Percentiles rank a stretch among this genome's conserved stretches.
phyloP scores from a whole-genome alignment of 2,329 filamentous ascomycete genomes.

The Cercospora zeae-maydis region DNA sequence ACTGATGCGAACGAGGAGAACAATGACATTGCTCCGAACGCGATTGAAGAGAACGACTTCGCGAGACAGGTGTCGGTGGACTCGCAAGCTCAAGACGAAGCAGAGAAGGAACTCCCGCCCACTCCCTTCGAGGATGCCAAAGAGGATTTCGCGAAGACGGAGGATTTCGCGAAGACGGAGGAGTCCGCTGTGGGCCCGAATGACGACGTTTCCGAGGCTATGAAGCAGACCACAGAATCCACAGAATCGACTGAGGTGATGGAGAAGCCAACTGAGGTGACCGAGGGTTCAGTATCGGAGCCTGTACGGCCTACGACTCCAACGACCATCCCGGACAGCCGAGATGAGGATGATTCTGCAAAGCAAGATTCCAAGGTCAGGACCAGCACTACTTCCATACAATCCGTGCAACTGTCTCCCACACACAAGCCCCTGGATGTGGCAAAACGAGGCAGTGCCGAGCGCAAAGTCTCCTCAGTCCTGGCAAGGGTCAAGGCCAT shows the following conservation, averaged over 20 bases:
- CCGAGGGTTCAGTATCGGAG: neutral
- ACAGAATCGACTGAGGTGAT: neutral
- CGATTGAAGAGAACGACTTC: neutral
- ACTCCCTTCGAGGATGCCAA: conserved; percentile 26
- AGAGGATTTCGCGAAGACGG: conserved; percentile 11
- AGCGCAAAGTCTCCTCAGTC: conserved; percentile 25
- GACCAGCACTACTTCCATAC: conserved; percentile 1
- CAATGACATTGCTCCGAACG: conserved; percentile 8
- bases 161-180: conserved; percentile 2
- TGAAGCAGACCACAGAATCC: neutral
- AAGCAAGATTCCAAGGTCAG: conserved; percentile 1
- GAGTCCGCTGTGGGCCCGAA: neutral
- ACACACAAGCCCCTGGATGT: conserved; percentile 15
- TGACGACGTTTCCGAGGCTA: neutral
- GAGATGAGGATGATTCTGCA: neutral
- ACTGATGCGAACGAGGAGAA: neutral
- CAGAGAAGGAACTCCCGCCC: conserved; percentile 7
- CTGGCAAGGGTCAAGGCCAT: conserved; percentile 25
- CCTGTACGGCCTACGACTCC: neutral
- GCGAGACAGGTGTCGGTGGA: neutral
- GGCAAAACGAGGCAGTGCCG: conserved; percentile 11
- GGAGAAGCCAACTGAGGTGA: neutral
- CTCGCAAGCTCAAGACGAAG: conserved; percentile 13
- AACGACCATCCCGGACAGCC: neutral
- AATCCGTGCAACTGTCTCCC: neutral